Conservation (phyloP, 2,329 filamentous ascomycete species). For the Alternaria viburni region DNA sequence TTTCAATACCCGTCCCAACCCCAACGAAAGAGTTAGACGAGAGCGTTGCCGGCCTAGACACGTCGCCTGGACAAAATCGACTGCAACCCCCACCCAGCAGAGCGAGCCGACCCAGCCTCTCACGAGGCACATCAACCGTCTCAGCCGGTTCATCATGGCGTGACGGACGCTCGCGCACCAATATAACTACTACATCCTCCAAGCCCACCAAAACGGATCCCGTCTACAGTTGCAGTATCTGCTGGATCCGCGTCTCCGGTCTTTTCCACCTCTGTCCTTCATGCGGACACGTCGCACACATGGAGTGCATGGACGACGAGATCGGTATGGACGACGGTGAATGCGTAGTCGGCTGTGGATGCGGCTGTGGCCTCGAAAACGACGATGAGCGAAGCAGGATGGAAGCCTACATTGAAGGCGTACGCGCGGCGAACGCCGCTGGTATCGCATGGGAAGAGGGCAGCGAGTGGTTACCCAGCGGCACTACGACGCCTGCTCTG, state of each 20-base stretch:
- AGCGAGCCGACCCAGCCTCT: constrained; percentile 29
- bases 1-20: constrained; percentile 36
- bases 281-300: constrained; percentile 48
- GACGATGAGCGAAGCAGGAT: constrained; percentile 33
- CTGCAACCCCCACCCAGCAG: constrained; percentile 21
- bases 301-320: constrained; percentile 42
- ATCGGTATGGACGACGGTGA: constrained; percentile 33
- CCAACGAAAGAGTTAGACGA: constrained; percentile 28
- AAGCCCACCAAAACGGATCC: constrained; percentile 24
- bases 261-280: constrained; percentile 45
- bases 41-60: constrained; percentile 20
- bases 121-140: constrained; percentile 35
- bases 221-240: constrained; percentile 46
- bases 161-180: constrained; percentile 15
- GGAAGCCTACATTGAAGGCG: constrained; percentile 39
- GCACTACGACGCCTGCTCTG: constrained; percentile 24
- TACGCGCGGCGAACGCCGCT: constrained; percentile 32
- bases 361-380: constrained; percentile 38
- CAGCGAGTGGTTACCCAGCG: constrained; percentile 31
- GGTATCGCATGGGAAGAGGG: constrained; percentile 37
- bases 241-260: constrained; percentile 47
- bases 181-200: constrained; percentile 9
- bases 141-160: constrained; percentile 30
- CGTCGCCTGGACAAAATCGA: constrained; percentile 22
- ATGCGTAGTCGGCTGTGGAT: constrained; percentile 40